A percentile compares a stretch with the other conserved stretches of the same genome.
These are phyloP conservation scores for Fusarium sp. DNA, from an alignment of 2,329 filamentous ascomycete genomes.

Conservation along the genomic window DNA sequence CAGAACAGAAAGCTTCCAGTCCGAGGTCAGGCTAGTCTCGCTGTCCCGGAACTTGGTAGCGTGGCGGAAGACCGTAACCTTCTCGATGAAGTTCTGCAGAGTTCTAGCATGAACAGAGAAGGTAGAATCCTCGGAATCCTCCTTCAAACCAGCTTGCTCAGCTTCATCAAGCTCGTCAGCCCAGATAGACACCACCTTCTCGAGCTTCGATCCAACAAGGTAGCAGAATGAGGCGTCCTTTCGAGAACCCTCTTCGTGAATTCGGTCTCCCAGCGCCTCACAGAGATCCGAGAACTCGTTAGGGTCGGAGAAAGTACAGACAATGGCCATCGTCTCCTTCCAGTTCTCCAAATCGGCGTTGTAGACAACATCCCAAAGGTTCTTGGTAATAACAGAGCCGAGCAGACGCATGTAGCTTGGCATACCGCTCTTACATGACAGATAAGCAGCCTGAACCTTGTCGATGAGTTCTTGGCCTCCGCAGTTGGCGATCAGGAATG, in stretches of 20 bases:
- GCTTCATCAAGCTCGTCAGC: constrained; percentile 87
- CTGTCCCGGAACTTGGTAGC: constrained; percentile 90
- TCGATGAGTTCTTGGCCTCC: constrained; percentile 93
- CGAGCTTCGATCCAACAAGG: constrained; percentile 92
- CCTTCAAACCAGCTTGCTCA: constrained; percentile 79
- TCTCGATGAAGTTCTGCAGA: constrained; percentile 95
- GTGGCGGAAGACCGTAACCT: constrained; percentile 95
- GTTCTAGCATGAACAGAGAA: constrained; percentile 93
- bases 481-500: constrained; percentile 97
- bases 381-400: constrained; percentile 92
- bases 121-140: constrained; percentile 76
- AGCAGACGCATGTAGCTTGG: constrained; percentile 94
- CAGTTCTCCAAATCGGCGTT: constrained; percentile 93
- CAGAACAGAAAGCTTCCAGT: constrained; percentile 88
- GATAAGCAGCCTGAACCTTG: constrained; percentile 91
- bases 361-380: constrained; percentile 97
- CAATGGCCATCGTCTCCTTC: constrained; percentile 96
- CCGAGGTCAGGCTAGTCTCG: constrained; percentile 76
- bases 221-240: constrained; percentile 98
- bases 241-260: constrained; percentile 79
- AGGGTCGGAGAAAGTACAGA: constrained; percentile 95
- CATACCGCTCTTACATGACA: constrained; percentile 81
- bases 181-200: constrained; percentile 98
- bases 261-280: constrained; percentile 91
- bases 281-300: constrained; percentile 94